Conservation (phyloP, 805 yeast species). For the Wickerhamomyces mucosus region DNA sequence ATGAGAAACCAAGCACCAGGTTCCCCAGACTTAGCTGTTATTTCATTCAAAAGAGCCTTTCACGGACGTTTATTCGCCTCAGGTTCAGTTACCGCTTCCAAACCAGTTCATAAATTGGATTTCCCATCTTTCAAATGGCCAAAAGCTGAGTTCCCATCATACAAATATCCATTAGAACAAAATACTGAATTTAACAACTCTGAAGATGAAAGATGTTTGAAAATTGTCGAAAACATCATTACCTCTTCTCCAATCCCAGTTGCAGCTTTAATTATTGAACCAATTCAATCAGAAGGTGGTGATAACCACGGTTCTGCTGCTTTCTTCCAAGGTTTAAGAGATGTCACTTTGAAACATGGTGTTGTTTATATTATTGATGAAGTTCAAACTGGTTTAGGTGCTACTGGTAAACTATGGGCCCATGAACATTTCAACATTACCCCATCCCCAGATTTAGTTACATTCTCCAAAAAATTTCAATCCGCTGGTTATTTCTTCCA, state of each 20-base stretch:
- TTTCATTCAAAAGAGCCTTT: conserved; percentile 84
- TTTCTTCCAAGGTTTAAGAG: conserved; percentile 79
- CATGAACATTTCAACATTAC: conserved; percentile 76
- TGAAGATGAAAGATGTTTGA: conserved; percentile 79
- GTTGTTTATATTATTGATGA: conserved; percentile 74
- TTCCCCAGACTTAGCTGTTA: conserved; percentile 73
- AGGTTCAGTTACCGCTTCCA: conserved; percentile 84
- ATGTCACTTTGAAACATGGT: conserved; percentile 59
- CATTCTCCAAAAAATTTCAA: conserved; percentile 84
- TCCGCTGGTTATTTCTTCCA: conserved; percentile 82
- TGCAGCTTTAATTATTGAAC: conserved; percentile 86
- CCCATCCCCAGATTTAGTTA: conserved; percentile 75
- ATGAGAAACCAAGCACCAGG: conserved; percentile 87
- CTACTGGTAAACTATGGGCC: conserved; percentile 81
- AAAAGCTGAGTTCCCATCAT: conserved; percentile 82
- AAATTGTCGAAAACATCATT: conserved; percentile 63
- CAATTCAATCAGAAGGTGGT: conserved; percentile 88
- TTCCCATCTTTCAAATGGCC: conserved; percentile 97
- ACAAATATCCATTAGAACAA: conserved; percentile 75
- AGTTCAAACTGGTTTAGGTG: conserved; percentile 88
- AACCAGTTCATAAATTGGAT: conserved; percentile 89
- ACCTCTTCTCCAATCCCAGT: conserved; percentile 64
- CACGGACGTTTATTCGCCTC: conserved; percentile 94
- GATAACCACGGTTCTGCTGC: conserved; percentile 75
- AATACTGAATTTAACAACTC: conserved; percentile 50